These are phyloP conservation scores for Puccinia brachypodii DNA, from an alignment of 1,284 basidiomycete genomes.

Conservation along the genomic window DNA sequence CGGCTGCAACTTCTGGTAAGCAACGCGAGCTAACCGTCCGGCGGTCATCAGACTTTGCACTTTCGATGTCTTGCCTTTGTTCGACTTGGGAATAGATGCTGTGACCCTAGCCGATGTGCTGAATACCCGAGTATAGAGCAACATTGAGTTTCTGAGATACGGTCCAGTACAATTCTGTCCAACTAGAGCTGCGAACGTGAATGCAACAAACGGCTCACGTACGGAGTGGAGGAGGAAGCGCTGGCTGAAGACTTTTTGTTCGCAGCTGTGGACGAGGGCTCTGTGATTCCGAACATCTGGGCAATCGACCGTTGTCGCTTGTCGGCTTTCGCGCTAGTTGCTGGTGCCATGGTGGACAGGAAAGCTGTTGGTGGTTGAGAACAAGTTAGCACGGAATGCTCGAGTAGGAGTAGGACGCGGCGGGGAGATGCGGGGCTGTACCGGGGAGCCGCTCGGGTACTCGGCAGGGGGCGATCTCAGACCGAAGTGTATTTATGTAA, in stretches of 20 bases:
- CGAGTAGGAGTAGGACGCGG: too few species aligned
- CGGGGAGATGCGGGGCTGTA: too few species aligned
- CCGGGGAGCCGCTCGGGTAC: too few species aligned
- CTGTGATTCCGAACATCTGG: conserved; percentile 31
- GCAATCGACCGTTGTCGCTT: conserved; percentile 47
- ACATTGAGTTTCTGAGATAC: neutral
- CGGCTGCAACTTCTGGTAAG: conserved; percentile 15
- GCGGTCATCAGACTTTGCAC: neutral
- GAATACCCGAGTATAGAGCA: neutral
- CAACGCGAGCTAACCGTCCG: neutral
- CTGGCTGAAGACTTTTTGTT: neutral
- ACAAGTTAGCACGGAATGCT: too few species aligned
- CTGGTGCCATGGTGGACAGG: conserved; percentile 6
- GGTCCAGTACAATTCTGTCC: neutral
- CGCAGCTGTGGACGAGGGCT: neutral
- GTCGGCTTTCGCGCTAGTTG: conserved; percentile 7
- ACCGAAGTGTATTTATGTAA: too few species aligned
- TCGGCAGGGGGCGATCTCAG: too few species aligned
- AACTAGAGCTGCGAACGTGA: neutral
- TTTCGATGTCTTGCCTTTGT: conserved; percentile 1
- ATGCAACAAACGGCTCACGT: conserved; percentile 4
- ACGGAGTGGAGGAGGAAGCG: neutral
- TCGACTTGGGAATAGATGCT: neutral
- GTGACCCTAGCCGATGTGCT: neutral
- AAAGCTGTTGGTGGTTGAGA: neutral